A percentile compares a stretch with the other conserved stretches of the same genome.
Conservation (phyloP, 2,329 filamentous ascomycete species). For the Lachnellula subtilissima region DNA sequence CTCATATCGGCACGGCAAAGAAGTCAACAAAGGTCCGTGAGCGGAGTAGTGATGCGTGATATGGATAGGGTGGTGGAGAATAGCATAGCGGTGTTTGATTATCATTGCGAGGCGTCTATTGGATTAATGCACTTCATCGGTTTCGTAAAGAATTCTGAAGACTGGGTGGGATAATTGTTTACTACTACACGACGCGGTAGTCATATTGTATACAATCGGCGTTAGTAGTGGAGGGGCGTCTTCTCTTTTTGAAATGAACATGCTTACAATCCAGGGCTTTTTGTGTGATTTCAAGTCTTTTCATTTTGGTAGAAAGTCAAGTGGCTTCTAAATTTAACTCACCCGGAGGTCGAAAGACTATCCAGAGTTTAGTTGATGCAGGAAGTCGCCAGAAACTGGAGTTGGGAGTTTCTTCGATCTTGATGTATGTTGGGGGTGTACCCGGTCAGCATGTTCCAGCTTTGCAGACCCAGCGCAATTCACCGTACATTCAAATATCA, state of each 20-base stretch:
- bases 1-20: conserved; percentile 86
- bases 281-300: no score
- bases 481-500: no score
- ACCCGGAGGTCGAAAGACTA: no score
- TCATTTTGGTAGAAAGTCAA: neutral
- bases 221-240: neutral
- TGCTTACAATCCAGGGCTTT: neutral
- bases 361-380: no score
- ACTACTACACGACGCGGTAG: neutral
- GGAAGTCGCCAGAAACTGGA: no score
- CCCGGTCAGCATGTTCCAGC: no score
- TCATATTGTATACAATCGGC: neutral
- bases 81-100: conserved; percentile 9
- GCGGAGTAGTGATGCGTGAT: conserved; percentile 1
- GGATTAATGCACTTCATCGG: neutral
- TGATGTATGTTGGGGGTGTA: no score
- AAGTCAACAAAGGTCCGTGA: conserved; percentile 59
- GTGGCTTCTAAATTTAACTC: neutral
- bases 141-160: neutral
- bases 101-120: conserved; percentile 11
- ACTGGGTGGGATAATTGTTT: neutral
- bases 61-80: neutral
- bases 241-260: neutral
- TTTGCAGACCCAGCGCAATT: no score
- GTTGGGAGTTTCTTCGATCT: no score